phyloP scores from a whole-genome alignment of 345 rosid species.

The Hirschfeldia incana region DNA sequence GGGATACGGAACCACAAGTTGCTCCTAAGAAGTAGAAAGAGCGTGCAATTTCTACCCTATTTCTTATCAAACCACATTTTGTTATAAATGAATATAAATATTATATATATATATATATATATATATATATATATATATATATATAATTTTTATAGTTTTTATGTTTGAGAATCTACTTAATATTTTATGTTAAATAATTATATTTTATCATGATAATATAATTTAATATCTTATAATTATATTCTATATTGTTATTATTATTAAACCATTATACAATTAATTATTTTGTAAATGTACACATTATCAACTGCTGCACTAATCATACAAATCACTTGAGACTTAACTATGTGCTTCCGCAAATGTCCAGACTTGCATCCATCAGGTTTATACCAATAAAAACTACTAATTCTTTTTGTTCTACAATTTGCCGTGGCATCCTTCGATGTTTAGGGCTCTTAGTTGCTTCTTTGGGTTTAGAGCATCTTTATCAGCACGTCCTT shows the following conservation, averaged over 20 bases:
- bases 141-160: not conserved
- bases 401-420: not conserved
- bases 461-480: not conserved
- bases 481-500: no score
- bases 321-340: not conserved
- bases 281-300: not conserved
- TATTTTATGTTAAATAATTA: not conserved
- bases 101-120: not conserved
- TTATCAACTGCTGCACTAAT: not conserved
- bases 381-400: not conserved
- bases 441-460: not conserved
- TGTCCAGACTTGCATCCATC: not conserved
- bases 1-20: conserved; percentile 26
- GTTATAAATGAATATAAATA: not conserved
- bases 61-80: not conserved
- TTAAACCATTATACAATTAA: not conserved
- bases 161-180: no score
- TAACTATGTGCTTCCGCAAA: not conserved
- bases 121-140: not conserved
- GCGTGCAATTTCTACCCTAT: not conserved
- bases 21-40: not conserved
- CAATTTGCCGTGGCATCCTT: not conserved
- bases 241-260: not conserved
- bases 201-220: not conserved
- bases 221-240: not conserved